Evolutionary conservation across 2,329 filamentous ascomycete species (phyloP).

Genomic region (Fusarium oligoseptatum): DNA sequence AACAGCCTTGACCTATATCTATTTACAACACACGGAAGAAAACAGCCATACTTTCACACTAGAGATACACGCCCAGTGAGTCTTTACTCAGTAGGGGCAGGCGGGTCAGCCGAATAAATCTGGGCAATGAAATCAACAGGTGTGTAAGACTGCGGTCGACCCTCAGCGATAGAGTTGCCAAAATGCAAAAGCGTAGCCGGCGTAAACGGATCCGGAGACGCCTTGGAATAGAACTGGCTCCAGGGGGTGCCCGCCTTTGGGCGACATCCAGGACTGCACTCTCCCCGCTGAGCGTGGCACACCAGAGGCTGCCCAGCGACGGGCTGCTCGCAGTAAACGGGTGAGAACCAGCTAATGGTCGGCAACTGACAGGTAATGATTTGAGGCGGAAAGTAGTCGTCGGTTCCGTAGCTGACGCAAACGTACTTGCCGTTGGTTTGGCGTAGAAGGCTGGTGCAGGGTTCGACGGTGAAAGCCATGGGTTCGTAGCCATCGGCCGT

Average conservation of each 20-base stretch:
- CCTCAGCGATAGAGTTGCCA: neutral
- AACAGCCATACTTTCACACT: neutral
- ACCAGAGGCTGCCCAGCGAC: neutral
- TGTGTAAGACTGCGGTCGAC: neutral
- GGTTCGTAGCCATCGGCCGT: neutral
- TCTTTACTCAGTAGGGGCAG: neutral
- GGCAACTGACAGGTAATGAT: neutral
- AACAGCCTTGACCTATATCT: neutral
- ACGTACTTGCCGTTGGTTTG: neutral
- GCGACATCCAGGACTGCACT: neutral
- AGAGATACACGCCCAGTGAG: neutral
- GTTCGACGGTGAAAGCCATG: neutral
- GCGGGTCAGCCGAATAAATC: neutral
- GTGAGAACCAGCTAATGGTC: neutral
- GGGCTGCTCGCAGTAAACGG: neutral
- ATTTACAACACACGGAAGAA: neutral
- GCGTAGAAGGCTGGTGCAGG: neutral
- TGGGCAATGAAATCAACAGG: neutral
- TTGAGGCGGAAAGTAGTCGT: neutral
- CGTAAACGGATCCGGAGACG: neutral
- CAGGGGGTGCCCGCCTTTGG: neutral
- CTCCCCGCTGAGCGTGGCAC: neutral
- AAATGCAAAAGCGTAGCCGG: neutral
- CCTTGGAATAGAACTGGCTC: neutral
- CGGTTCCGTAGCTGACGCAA: neutral